phyloP scores from a whole-genome alignment of 192 early-diverging fungal genomes.

The Backusella liffmaniae region DNA sequence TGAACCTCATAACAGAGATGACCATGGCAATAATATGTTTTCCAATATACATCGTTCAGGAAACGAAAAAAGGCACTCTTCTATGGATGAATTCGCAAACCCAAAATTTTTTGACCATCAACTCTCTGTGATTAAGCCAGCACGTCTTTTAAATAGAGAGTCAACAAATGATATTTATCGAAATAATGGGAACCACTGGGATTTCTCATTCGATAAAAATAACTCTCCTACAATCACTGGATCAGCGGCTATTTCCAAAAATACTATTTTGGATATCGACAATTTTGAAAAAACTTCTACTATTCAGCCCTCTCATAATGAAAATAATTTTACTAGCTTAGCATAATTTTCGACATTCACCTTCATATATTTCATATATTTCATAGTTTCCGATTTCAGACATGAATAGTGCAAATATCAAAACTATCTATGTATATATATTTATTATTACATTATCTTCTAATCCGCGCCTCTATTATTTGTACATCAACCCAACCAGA shows the following conservation, averaged over 20 bases:
- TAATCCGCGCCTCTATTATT: neutral
- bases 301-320: neutral
- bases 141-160: neutral
- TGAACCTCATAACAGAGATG: neutral
- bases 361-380: neutral
- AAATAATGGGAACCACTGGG: neutral
- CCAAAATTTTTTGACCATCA: neutral
- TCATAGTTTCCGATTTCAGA: neutral
- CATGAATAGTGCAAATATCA: neutral
- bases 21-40: neutral
- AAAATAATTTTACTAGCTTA: neutral
- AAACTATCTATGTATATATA: neutral
- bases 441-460: neutral
- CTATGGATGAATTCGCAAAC: neutral
- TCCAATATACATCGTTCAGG: neutral
- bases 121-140: neutral
- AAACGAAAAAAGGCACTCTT: constrained; percentile 4
- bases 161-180: neutral
- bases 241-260: neutral
- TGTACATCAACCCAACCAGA: neutral
- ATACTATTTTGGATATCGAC: neutral
- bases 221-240: neutral
- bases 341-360: neutral
- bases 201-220: neutral
- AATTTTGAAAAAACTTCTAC: neutral